Percentiles rank a stretch among this genome's conserved stretches.
Conservation (phyloP, 495 filamentous ascomycete species). For the Aspergillus heteromorphus region DNA sequence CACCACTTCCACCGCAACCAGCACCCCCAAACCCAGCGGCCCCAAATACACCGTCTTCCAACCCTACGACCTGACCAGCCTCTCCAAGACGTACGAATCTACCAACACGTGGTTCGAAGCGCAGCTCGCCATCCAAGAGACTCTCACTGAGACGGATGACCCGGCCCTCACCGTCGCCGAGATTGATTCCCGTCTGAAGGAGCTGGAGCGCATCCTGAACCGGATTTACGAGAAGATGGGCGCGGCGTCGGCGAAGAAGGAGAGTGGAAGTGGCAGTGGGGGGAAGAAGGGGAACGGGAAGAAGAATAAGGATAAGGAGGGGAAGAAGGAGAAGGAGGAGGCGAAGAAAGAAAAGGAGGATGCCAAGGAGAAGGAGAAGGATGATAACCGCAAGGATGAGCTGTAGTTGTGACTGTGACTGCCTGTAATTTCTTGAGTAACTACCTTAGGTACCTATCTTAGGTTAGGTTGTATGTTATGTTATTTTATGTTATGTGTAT, state of each 20-base stretch:
- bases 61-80: constrained; percentile 52
- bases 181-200: constrained; percentile 46
- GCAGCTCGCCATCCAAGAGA: constrained; percentile 61
- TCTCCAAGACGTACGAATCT: constrained; percentile 31
- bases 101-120: constrained; percentile 59
- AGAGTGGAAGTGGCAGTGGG: too few relatives aligned
- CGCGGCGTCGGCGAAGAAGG: constrained; percentile 23
- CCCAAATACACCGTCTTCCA: constrained; percentile 39
- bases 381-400: constrained; percentile 37
- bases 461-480: not conserved
- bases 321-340: constrained; percentile 26
- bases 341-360: constrained; percentile 23
- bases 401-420: constrained; percentile 23
- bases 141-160: constrained; percentile 61
- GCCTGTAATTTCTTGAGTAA: not conserved
- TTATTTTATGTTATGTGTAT: not conserved
- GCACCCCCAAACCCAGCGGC: constrained; percentile 28
- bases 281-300: constrained; percentile 44
- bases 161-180: constrained; percentile 66
- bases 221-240: constrained; percentile 57
- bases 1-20: constrained; percentile 25
- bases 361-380: constrained; percentile 17
- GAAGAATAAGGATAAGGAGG: constrained; percentile 50
- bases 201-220: constrained; percentile 67
- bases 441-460: not conserved